These are phyloP conservation scores for Anastatica hierochuntica DNA, from an alignment of 345 rosid genomes.

Conservation along the genomic window DNA sequence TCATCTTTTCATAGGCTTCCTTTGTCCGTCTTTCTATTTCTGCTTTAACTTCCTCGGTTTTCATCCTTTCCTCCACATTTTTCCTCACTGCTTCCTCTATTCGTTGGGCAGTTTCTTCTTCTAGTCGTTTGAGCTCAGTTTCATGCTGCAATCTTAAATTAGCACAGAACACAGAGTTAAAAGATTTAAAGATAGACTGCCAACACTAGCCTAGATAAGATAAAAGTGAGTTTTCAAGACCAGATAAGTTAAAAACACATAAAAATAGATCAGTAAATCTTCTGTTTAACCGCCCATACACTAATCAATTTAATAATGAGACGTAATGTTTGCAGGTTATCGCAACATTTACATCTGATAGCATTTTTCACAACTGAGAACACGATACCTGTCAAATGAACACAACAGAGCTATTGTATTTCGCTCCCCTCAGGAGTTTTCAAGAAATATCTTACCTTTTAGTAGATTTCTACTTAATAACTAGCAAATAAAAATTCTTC, in stretches of 20 bases:
- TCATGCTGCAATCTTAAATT: constrained; percentile 48
- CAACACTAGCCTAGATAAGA: neutral
- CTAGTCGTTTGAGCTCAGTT: constrained; percentile 52
- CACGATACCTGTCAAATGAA: neutral
- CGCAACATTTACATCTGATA: neutral
- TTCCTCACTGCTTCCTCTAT: constrained; percentile 67
- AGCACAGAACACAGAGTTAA: neutral
- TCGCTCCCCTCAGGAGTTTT: neutral
- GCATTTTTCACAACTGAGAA: neutral
- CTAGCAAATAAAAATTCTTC: neutral
- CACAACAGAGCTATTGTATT: neutral
- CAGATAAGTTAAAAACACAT: neutral
- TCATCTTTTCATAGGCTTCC: constrained; percentile 60
- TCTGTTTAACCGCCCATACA: neutral
- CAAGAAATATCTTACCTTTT: neutral
- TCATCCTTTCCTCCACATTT: constrained; percentile 66
- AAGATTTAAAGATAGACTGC: neutral
- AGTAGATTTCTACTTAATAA: neutral
- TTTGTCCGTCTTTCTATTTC: constrained; percentile 50
- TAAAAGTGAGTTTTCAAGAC: neutral
- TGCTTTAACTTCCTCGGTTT: constrained; percentile 38
- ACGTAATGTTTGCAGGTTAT: neutral
- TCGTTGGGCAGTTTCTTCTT: constrained; percentile 67
- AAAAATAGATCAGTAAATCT: neutral
- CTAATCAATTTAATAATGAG: neutral